phyloP scores from a whole-genome alignment of 2,329 filamentous ascomycete species.

The Raffaelea albimanens region DNA sequence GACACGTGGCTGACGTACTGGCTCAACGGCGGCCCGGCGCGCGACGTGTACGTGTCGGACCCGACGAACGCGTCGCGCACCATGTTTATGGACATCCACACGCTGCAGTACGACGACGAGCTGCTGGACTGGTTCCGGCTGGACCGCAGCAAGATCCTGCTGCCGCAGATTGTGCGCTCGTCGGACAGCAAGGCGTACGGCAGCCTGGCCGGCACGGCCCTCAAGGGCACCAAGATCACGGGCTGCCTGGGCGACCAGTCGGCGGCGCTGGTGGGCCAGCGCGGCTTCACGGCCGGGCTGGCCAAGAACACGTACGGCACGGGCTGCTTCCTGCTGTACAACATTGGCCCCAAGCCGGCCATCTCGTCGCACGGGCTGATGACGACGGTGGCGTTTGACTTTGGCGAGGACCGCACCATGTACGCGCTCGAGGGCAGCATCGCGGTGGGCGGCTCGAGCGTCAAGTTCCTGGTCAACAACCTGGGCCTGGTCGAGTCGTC shows the following conservation, averaged over 20 bases:
- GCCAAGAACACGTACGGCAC: slow-evolving; percentile 92
- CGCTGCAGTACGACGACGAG: slow-evolving; percentile 67
- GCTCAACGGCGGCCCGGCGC: slow-evolving; percentile 63
- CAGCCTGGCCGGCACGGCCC: slow-evolving; percentile 48
- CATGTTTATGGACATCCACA: slow-evolving; percentile 88
- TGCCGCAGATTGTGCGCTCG: slow-evolving; percentile 75
- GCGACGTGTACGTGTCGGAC: slow-evolving; percentile 67
- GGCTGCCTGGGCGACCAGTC: slow-evolving; percentile 87
- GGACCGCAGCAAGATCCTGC: slow-evolving; percentile 53
- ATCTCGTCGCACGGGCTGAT: slow-evolving; percentile 76
- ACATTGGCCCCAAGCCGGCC: slow-evolving; percentile 74
- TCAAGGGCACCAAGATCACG: slow-evolving; percentile 63
- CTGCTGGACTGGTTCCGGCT: slow-evolving; percentile 74
- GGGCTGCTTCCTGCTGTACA: slow-evolving; percentile 81
- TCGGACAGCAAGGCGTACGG: slow-evolving; percentile 69
- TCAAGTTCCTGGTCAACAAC: slow-evolving; percentile 65
- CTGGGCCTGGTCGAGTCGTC: slow-evolving; percentile 48
- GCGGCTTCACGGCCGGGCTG: slow-evolving; percentile 69
- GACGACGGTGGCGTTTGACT: slow-evolving; percentile 77
- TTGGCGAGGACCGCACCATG: slow-evolving; percentile 49
- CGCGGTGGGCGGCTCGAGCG: slow-evolving; percentile 72
- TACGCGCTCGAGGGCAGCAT: slow-evolving; percentile 82
- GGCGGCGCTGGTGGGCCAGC: slow-evolving; percentile 74
- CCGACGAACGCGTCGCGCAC: slow-evolving; percentile 81
- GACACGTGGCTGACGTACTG: slow-evolving; percentile 83